Evolutionary conservation across 768 basidiomycete species (phyloP).

Genomic region (Boletus vinaceobasis): DNA sequence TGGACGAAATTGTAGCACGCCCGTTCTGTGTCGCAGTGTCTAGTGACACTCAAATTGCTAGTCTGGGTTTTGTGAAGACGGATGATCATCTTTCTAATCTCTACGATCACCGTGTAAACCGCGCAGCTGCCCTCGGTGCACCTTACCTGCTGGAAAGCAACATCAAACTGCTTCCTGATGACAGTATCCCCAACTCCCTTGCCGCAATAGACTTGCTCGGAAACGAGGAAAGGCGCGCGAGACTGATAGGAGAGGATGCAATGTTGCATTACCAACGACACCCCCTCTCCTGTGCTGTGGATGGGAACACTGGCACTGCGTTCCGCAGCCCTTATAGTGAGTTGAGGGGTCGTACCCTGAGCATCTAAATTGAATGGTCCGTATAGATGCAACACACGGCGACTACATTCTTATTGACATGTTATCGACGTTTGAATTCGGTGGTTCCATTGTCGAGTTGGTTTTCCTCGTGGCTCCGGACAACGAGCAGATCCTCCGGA

Average conservation of each 20-base stretch:
- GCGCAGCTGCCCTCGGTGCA: slow-evolving; percentile 42
- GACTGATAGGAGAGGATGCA: slow-evolving; percentile 33
- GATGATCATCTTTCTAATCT: background rate
- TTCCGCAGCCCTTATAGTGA: slow-evolving; percentile 50
- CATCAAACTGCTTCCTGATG: slow-evolving; percentile 41
- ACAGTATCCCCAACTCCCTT: slow-evolving; percentile 18
- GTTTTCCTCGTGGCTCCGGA: slow-evolving; percentile 35
- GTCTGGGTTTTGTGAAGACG: slow-evolving; percentile 10
- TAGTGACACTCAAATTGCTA: background rate
- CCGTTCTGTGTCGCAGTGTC: background rate
- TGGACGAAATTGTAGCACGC: slow-evolving; percentile 33
- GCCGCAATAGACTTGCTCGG: slow-evolving; percentile 40
- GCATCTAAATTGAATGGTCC: slow-evolving; percentile 12
- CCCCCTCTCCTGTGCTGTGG: slow-evolving; percentile 54
- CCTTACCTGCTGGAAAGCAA: slow-evolving; percentile 52
- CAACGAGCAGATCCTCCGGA: slow-evolving; percentile 32
- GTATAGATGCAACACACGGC: slow-evolving; percentile 26
- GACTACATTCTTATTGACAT: slow-evolving; percentile 41
- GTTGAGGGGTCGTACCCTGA: slow-evolving; percentile 17
- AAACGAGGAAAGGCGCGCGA: slow-evolving; percentile 37
- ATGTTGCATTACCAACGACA: slow-evolving; percentile 40
- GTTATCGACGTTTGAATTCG: slow-evolving; percentile 25
- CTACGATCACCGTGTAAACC: slow-evolving; percentile 12
- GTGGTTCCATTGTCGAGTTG: slow-evolving; percentile 26
- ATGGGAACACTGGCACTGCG: slow-evolving; percentile 44